Base-by-base conservation (phyloP, 2,329 filamentous ascomycete genomes). In the Talaromyces sp. region DNA sequence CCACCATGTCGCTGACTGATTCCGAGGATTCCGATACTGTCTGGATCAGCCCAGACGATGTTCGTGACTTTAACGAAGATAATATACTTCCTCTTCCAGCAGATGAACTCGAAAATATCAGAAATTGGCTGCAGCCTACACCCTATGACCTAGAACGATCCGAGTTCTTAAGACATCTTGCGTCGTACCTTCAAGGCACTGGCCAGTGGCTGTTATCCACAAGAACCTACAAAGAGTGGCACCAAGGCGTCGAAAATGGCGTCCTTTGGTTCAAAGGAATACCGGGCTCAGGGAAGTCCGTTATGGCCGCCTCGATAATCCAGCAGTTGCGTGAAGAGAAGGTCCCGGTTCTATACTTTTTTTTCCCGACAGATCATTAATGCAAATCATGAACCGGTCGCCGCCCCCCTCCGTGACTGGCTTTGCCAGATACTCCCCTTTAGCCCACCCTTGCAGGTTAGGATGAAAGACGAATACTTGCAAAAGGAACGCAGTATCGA, bases 401-500 rank as follows among this genome's bases (percentile, higher is more conserved):
- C 67, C 27, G 51, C 68, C 36, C 29, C 68, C 36, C 29, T 68
- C 27, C 59, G 68, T 7, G 68, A 69, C 51, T 69, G 64, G 63
- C 29, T 67, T 19, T 34, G 40, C 25, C 65, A 67, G 58, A 47
- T 62, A 17, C 58, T 67, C 17, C 13, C 19, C 11, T 61, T 51
- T 7, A 53, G 38, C 17, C 56, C 56, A 17, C 58, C 45, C 68
- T 73, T 64, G 78, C 77, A 5, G 80, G 67, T 0, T 17, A 53
- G 53, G 11, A 31, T 64, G 40, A 64, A 15, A 49, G 47, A 63
- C 31, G 61, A 64, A 17, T 62, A 62, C 34, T 11, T 53, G 17
- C 5, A n/a, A 13, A 43, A 62, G 10, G 61, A 61, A 15, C 19
- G 63, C 1, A 3, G 38, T 27, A 8, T 65, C 1, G 34, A 56